phyloP scores from a whole-genome alignment of 768 basidiomycete species.

The Grammothele lineata region DNA sequence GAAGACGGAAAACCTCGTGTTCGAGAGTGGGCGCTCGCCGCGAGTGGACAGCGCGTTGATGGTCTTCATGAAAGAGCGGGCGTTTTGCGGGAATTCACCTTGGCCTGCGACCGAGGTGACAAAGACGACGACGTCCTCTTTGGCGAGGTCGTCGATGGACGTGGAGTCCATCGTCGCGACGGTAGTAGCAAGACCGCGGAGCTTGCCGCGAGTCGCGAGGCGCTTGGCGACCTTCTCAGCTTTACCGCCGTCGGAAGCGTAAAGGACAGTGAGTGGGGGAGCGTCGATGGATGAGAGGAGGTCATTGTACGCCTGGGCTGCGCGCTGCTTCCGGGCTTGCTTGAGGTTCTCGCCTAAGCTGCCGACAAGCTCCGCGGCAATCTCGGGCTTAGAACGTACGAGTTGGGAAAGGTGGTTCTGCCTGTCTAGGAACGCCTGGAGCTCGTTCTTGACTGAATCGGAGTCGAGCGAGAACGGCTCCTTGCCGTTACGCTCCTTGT shows the following conservation, averaged over 20 bases:
- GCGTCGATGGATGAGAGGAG: slow-evolving; percentile 83
- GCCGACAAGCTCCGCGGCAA: slow-evolving; percentile 79
- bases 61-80: slow-evolving; percentile 83
- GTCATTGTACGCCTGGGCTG: slow-evolving; percentile 78
- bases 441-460: slow-evolving; percentile 88
- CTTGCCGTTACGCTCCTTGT: slow-evolving; percentile 63
- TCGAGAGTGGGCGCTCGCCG: slow-evolving; percentile 56
- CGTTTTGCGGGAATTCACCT: slow-evolving; percentile 97
- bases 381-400: slow-evolving; percentile 70
- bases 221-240: slow-evolving; percentile 97
- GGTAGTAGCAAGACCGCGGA: slow-evolving; percentile 75
- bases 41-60: slow-evolving; percentile 59
- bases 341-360: slow-evolving; percentile 82
- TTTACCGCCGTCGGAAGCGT: slow-evolving; percentile 90
- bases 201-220: slow-evolving; percentile 75
- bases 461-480: slow-evolving; percentile 94
- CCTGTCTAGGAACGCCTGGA: slow-evolving; percentile 90
- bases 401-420: slow-evolving; percentile 97
- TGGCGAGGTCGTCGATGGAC: slow-evolving; percentile 65
- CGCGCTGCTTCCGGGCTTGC: slow-evolving; percentile 77
- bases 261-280: slow-evolving; percentile 85
- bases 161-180: slow-evolving; percentile 79
- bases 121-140: slow-evolving; percentile 67
- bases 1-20: slow-evolving; percentile 80
- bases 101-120: slow-evolving; percentile 94